phyloP scores from a whole-genome alignment of 805 yeast species.

The Candida odintsovae region DNA sequence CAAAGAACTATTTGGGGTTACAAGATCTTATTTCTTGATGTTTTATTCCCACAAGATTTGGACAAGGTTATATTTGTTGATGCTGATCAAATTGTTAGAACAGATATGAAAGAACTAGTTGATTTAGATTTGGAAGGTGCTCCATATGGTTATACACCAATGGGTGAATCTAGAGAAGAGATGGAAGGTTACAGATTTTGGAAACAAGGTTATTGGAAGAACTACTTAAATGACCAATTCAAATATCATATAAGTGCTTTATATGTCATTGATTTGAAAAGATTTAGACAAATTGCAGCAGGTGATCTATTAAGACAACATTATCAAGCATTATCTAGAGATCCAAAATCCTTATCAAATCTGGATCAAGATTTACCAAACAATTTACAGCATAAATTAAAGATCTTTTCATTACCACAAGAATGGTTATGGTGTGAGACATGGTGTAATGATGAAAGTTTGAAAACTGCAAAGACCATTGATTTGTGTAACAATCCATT shows the following conservation, averaged over 20 bases:
- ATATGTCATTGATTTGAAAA: constrained; percentile 69
- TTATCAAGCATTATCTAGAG: constrained; percentile 76
- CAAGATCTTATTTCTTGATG: constrained; percentile 82
- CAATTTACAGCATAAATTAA: constrained; percentile 62
- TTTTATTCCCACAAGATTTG: constrained; percentile 73
- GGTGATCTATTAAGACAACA: constrained; percentile 82
- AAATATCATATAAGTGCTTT: constrained; percentile 78
- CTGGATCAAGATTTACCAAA: constrained; percentile 94
- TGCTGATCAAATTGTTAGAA: constrained; percentile 75
- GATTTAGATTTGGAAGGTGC: constrained; percentile 71
- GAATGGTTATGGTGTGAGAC: constrained; percentile 95
- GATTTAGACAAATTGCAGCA: constrained; percentile 58
- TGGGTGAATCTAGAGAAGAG: constrained; percentile 75
- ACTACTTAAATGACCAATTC: constrained; percentile 45
- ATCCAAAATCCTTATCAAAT: constrained; percentile 72
- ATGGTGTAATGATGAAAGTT: constrained; percentile 70
- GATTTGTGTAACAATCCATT: constrained; percentile 82
- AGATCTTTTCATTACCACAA: constrained; percentile 67
- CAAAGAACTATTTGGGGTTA: constrained; percentile 85
- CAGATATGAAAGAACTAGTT: constrained; percentile 65
- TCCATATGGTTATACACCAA: constrained; percentile 82
- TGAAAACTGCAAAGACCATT: constrained; percentile 64
- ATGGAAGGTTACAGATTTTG: constrained; percentile 88
- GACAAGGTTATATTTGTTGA: constrained; percentile 79
- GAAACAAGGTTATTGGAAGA: constrained; percentile 90